Conservation (phyloP, 148 eudicot species). For the Hydrangea macrophylla region DNA sequence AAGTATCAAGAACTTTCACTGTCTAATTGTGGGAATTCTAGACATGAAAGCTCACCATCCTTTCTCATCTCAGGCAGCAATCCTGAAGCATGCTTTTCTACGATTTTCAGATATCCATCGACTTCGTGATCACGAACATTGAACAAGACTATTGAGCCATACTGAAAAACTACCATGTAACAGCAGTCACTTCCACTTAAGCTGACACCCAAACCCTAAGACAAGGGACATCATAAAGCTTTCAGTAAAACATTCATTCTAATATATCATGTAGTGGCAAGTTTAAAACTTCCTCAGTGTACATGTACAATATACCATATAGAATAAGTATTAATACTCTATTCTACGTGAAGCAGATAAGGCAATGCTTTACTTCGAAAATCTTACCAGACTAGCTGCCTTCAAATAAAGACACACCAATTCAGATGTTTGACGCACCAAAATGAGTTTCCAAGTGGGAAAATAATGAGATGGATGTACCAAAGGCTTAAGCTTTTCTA, state of each 20-base stretch:
- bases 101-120: slow-evolving; percentile 79
- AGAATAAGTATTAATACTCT: not conserved
- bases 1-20: not conserved
- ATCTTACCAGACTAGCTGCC: not conserved
- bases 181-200: slow-evolving; percentile 70
- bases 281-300: not conserved
- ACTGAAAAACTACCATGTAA: slow-evolving; percentile 88
- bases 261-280: not conserved
- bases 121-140: slow-evolving; percentile 79
- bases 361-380: not conserved
- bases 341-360: not conserved
- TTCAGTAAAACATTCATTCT: not conserved
- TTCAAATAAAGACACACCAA: not conserved
- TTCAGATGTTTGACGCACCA: not conserved
- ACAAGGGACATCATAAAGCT: slow-evolving; percentile 10
- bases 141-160: slow-evolving; percentile 90
- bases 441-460: not conserved
- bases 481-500: not conserved
- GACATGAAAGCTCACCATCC: slow-evolving; percentile 59
- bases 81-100: slow-evolving; percentile 72
- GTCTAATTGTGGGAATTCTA: slow-evolving; percentile 2
- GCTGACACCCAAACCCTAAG: slow-evolving; percentile 65
- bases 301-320: not conserved
- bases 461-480: not conserved
- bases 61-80: slow-evolving; percentile 90